Evolutionary conservation across 164 flowering plant species (phyloP).

Genomic region (Liriodendron chinense): DNA sequence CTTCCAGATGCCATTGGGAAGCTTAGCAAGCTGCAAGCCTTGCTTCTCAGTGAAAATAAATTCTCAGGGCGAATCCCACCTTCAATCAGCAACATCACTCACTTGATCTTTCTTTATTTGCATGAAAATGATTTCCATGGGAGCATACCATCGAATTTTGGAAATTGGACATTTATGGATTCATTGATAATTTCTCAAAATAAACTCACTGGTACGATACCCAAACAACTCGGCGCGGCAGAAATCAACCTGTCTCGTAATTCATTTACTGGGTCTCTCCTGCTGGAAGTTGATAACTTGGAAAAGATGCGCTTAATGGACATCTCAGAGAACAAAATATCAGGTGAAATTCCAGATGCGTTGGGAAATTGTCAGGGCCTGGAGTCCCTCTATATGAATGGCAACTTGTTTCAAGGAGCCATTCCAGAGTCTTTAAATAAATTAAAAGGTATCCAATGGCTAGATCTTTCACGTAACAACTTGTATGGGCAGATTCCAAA

Average conservation of each 20-base stretch:
- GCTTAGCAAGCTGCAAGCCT: neutral
- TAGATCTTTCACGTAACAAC: slow-evolving; percentile 1
- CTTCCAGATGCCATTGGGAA: slow-evolving; percentile 1
- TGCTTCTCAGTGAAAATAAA: neutral
- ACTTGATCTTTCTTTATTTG: neutral
- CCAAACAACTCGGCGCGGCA: slow-evolving; percentile 1
- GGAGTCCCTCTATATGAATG: no score
- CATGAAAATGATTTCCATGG: neutral
- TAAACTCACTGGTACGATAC: slow-evolving; percentile 21
- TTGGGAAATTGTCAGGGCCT: no score
- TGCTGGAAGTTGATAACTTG: no score
- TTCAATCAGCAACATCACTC: neutral
- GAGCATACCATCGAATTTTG: slow-evolving; percentile 5
- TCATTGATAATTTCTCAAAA: slow-evolving; percentile 6
- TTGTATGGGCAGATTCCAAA: neutral
- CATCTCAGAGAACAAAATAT: no score
- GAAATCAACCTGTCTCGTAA: neutral
- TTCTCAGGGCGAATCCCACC: neutral
- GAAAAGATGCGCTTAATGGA: no score
- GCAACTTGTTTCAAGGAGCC: no score
- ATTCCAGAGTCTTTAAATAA: neutral
- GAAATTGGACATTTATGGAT: slow-evolving; percentile 10
- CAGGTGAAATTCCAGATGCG: no score
- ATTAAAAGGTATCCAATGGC: neutral
- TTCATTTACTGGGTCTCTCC: neutral